phyloP scores from a whole-genome alignment of 176 grass and related monocot species.

The Elymus sibiricus region DNA sequence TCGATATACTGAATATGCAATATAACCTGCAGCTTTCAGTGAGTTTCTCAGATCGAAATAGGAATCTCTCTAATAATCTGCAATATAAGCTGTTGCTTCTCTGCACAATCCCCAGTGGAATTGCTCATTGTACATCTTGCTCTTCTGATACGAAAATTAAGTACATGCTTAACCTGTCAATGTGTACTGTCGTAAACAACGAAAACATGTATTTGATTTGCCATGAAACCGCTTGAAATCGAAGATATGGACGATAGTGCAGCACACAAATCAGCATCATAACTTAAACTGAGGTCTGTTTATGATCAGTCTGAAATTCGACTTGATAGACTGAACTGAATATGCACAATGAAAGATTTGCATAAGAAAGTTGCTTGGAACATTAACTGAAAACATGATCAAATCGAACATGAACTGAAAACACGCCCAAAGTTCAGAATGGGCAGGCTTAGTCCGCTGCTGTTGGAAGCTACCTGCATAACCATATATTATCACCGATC shows the following conservation, averaged over 20 bases:
- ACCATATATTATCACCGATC: not conserved
- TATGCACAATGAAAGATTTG: too few relatives aligned
- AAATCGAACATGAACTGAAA: not conserved
- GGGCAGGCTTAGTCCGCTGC: not conserved
- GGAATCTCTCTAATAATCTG: not conserved
- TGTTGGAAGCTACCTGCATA: not conserved
- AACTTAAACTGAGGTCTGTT: not conserved
- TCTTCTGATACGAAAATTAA: not conserved
- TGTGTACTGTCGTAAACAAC: not conserved
- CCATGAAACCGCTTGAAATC: too few relatives aligned
- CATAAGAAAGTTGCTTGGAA: not conserved
- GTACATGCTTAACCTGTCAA: not conserved
- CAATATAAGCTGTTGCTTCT: not conserved
- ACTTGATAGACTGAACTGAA: not conserved
- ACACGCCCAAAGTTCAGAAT: not conserved
- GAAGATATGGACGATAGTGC: not conserved
- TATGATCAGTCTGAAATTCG: not conserved
- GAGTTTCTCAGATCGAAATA: not conserved
- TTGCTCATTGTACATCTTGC: not conserved
- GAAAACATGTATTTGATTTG: not conserved
- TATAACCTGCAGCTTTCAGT: not conserved
- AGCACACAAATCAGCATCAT: not conserved
- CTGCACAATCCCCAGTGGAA: not conserved
- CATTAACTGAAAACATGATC: not conserved
- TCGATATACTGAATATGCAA: not conserved